Percentiles rank a stretch among this genome's conserved stretches.
These are phyloP conservation scores for Penicillium expansum DNA, from an alignment of 2,329 filamentous ascomycete species.

Conservation along the genomic window DNA sequence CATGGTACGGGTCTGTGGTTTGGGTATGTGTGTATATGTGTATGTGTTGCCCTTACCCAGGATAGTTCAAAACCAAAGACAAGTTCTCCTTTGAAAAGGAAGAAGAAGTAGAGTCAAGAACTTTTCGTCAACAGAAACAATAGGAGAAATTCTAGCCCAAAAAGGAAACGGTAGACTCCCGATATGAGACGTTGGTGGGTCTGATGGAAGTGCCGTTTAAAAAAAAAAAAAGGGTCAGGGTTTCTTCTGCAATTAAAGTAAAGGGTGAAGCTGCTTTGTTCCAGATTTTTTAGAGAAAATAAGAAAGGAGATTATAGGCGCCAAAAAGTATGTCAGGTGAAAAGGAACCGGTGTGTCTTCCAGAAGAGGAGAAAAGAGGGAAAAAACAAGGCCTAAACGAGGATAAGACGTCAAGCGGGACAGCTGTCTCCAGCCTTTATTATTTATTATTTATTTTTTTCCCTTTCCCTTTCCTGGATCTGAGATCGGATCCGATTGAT, in stretches of 20 bases:
- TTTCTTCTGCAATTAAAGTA: constrained; percentile 25
- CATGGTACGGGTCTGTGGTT: constrained; percentile 27
- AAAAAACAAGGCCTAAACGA: constrained; percentile 7
- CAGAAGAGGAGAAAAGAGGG: constrained; percentile 4
- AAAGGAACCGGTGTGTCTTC: neutral
- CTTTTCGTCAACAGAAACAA: neutral
- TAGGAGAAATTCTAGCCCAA: constrained; percentile 7
- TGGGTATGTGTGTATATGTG: constrained; percentile 3
- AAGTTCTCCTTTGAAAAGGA: neutral
- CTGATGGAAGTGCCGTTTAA: constrained; percentile 28
- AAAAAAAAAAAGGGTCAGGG: constrained; percentile 24
- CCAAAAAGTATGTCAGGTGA: constrained; percentile 7
- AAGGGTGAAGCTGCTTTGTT: constrained; percentile 18
- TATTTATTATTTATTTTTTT: neutral
- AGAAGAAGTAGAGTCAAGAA: neutral
- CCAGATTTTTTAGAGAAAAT: neutral
- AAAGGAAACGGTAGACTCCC: constrained; percentile 11
- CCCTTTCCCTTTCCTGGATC: constrained; percentile 2
- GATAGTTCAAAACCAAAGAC: constrained; percentile 3
- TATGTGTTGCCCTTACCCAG: constrained; percentile 7
- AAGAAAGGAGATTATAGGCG: constrained; percentile 1
- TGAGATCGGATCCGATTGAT: constrained; percentile 12
- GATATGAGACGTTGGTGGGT: constrained; percentile 30
- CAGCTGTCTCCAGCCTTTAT: constrained; percentile 2
- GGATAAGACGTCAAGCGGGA: constrained; percentile 9